These are phyloP conservation scores for Zygosaccharomyces pseudobailii DNA, from an alignment of 1,139 yeast genomes.

Conservation along the genomic window DNA sequence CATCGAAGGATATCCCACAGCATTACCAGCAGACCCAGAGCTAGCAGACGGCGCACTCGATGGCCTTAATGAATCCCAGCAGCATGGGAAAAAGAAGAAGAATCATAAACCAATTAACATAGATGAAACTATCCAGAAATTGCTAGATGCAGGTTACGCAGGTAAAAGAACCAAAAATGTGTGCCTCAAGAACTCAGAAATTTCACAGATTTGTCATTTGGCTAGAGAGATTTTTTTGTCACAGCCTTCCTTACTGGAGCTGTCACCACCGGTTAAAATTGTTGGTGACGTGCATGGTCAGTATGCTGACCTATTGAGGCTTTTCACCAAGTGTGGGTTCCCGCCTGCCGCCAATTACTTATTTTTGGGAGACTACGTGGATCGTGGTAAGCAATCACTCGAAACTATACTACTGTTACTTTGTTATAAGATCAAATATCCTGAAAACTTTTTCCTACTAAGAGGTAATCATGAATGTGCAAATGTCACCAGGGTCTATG, in stretches of 20 bases:
- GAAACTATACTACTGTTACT: slow-evolving; percentile 82
- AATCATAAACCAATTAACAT: slow-evolving; percentile 52
- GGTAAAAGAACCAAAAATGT: slow-evolving; percentile 89
- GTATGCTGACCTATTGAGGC: slow-evolving; percentile 81
- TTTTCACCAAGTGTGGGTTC: slow-evolving; percentile 93
- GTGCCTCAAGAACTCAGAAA: slow-evolving; percentile 82
- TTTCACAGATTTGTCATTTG: slow-evolving; percentile 75
- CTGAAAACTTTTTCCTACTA: slow-evolving; percentile 87
- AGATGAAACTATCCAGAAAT: slow-evolving; percentile 83
- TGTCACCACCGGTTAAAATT: slow-evolving; percentile 92
- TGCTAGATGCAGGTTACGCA: slow-evolving; percentile 91
- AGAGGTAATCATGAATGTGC: slow-evolving; percentile 98
- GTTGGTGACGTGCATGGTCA: slow-evolving; percentile 99
- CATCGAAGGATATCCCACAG: slow-evolving; percentile 13
- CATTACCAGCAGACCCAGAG: slow-evolving; percentile 17
- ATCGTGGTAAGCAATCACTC: slow-evolving; percentile 89
- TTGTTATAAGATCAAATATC: slow-evolving; percentile 92
- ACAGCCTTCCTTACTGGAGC: slow-evolving; percentile 84
- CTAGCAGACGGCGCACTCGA: slow-evolving; percentile 9
- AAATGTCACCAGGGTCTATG: slow-evolving; percentile 89
- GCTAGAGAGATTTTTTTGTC: slow-evolving; percentile 84
- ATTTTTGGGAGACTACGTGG: slow-evolving; percentile 93
- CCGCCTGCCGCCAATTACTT: slow-evolving; percentile 95
- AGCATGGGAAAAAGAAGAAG: slow-evolving; percentile 26
- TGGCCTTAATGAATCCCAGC: slow-evolving; percentile 8